Evolutionary conservation across 163 green algal genomes (phyloP).

Genomic region (Prototheca cutis): DNA sequence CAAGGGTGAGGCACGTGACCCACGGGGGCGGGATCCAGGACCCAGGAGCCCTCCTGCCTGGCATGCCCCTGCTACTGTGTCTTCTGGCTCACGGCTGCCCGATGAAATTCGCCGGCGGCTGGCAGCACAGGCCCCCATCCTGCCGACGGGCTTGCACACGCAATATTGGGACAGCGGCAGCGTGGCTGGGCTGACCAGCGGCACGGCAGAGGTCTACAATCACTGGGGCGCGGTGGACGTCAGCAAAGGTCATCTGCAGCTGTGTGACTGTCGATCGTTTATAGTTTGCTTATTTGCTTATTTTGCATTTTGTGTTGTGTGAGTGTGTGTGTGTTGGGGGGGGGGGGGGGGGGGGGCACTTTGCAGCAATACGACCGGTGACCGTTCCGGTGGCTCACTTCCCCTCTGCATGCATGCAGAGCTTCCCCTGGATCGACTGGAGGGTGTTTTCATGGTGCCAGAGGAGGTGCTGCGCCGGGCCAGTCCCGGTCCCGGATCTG

Average conservation of each 20-base stretch:
- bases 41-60: too few species aligned
- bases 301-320: neutral
- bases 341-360: neutral
- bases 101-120: neutral
- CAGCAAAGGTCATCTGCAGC: neutral
- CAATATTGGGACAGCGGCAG: neutral
- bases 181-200: neutral
- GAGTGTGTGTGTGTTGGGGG: neutral
- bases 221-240: neutral
- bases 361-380: neutral
- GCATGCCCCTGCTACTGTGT: too few species aligned
- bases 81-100: too few species aligned
- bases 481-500: too few species aligned
- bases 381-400: neutral
- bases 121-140: neutral
- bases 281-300: too few species aligned
- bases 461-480: neutral
- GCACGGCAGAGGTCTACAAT: constrained; percentile 1
- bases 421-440: neutral
- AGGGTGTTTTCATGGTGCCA: neutral
- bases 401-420: neutral
- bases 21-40: too few species aligned
- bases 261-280: neutral
- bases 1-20: too few species aligned
- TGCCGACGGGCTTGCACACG: neutral